Evolutionary conservation across 148 eudicot genomes (phyloP).

Genomic region (Rhododendron molle): DNA sequence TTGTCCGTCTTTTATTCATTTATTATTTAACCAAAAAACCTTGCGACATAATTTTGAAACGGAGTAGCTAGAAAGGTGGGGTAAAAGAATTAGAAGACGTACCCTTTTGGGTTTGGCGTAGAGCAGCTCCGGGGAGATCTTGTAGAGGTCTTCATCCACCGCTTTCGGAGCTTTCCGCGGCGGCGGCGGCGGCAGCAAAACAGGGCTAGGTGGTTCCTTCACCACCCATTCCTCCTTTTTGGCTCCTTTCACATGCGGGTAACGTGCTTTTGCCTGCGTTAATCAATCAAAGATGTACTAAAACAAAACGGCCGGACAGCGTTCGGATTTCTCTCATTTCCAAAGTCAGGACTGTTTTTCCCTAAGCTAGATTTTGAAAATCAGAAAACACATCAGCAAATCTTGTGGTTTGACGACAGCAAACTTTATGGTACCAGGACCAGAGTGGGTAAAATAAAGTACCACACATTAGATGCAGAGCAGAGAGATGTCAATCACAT

Average conservation of each 20-base stretch:
- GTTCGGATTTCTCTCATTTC: background rate
- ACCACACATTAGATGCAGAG: too few relatives aligned
- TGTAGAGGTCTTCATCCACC: conserved; percentile 63
- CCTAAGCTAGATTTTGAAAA: background rate
- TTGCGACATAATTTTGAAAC: background rate
- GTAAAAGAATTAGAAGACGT: background rate
- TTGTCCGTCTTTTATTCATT: background rate
- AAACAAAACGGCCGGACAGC: background rate
- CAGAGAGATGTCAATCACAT: background rate
- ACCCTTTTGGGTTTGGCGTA: conserved; percentile 27
- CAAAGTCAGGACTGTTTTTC: background rate
- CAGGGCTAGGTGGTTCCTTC: conserved; percentile 17
- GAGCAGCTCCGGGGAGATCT: conserved; percentile 59
- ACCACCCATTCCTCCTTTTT: conserved; percentile 28
- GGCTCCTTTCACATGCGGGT: conserved; percentile 17
- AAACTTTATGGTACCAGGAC: background rate
- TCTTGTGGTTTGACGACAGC: background rate
- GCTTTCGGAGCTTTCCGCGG: conserved; percentile 32
- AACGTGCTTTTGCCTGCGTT: conserved; percentile 18
- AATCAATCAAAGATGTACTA: background rate
- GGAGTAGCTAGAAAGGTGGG: background rate
- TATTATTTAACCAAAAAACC: background rate
- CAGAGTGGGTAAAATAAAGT: background rate
- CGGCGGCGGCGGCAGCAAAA: conserved; percentile 1
- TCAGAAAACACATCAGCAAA: background rate